These are phyloP conservation scores for Aquilaria yunnanensis DNA, from an alignment of 345 rosid species.

Conservation along the genomic window DNA sequence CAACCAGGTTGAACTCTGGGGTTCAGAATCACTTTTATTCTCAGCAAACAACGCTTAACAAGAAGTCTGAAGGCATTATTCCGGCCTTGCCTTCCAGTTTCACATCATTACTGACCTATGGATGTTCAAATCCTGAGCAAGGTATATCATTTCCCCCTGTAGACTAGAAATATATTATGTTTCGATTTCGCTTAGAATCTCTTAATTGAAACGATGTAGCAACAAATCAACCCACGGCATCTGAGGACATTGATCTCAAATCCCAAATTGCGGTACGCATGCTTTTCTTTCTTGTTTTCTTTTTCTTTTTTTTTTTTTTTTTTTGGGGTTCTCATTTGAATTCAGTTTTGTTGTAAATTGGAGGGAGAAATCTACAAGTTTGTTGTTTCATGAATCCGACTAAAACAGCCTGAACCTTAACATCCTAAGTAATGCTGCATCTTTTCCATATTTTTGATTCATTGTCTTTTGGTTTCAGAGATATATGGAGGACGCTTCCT, in stretches of 20 bases:
- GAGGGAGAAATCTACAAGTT: background rate
- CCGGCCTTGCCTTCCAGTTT: constrained; percentile 71
- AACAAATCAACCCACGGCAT: constrained; percentile 22
- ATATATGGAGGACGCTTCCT: constrained; percentile 77
- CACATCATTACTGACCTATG: constrained; percentile 53
- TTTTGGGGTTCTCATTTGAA: no score
- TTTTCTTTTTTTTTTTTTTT: background rate
- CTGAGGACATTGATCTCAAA: constrained; percentile 46
- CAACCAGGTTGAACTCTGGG: constrained; percentile 25
- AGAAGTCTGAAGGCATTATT: constrained; percentile 19
- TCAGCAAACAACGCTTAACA: constrained; percentile 22
- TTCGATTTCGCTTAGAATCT: constrained; percentile 14
- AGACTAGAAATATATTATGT: constrained; percentile 4
- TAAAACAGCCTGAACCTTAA: constrained; percentile 10
- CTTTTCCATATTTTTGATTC: background rate
- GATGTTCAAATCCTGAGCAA: constrained; percentile 41
- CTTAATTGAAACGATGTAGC: constrained; percentile 23
- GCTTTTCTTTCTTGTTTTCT: background rate
- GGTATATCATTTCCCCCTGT: constrained; percentile 29
- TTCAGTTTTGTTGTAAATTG: background rate
- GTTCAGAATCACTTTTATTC: constrained; percentile 29
- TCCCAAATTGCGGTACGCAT: constrained; percentile 64
- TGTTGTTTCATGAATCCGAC: background rate
- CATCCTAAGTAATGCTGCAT: no score
- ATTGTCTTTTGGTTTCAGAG: constrained; percentile 39